Evolutionary conservation across 805 yeast species (phyloP).

Genomic region (Ascoidea asiatica): DNA sequence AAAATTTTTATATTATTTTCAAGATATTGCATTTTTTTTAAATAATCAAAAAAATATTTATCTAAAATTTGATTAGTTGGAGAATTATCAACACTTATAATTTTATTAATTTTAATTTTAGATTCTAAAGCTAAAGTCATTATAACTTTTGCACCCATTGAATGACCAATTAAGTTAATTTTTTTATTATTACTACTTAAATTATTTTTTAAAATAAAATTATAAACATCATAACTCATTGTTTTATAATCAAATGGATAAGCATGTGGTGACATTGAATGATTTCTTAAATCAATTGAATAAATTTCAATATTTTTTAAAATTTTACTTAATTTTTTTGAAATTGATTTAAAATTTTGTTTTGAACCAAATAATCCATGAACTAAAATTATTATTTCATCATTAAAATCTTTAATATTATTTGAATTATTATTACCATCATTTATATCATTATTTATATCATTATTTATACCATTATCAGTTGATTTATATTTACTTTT

Average conservation of each 20-base stretch:
- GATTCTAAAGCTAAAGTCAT: conserved; percentile 28
- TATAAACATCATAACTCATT: conserved; percentile 28
- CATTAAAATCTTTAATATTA: no score
- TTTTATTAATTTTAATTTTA: conserved; percentile 25
- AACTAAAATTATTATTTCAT: conserved; percentile 28
- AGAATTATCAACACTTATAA: conserved; percentile 36
- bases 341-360: conserved; percentile 27
- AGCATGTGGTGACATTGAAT: conserved; percentile 34
- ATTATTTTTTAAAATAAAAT: conserved; percentile 18
- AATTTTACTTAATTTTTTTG: conserved; percentile 19
- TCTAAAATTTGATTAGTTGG: conserved; percentile 27
- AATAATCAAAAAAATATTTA: conserved; percentile 20
- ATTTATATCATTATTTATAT: no score
- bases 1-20: conserved; percentile 15
- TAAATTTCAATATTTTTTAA: conserved; percentile 22
- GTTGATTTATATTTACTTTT: no score
- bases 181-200: no score
- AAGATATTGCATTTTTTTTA: conserved; percentile 26
- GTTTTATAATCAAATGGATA: conserved; percentile 30
- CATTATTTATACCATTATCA: no score
- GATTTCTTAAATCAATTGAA: conserved; percentile 41
- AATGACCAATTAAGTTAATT: conserved; percentile 33
- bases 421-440: no score
- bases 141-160: conserved; percentile 50
- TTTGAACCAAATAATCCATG: conserved; percentile 45